Evolutionary conservation across 192 early-diverging fungal genomes (phyloP), one percentile per base, ranked within the genome.

Genomic region (Obelidium mucronatum): DNA sequence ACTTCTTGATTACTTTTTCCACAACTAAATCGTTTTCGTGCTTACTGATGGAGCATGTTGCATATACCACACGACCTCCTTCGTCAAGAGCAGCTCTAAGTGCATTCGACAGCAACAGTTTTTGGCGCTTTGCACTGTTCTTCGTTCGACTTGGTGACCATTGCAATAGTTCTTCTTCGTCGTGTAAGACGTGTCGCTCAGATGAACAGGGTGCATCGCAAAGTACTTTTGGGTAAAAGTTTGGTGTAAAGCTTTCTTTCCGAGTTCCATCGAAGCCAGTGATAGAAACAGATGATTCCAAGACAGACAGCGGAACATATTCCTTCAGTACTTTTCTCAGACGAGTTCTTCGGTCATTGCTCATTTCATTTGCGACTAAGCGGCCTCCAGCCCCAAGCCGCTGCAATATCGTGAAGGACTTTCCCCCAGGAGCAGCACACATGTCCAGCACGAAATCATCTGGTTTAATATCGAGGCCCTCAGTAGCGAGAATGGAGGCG

Each of bases 401-500:
- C 76, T 88, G 87, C 2, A 86, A 61, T 51, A 88, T 79, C 2
- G 76, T 70, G 3, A 88, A 54, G 3, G 84, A 78, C 58, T 88
- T 88, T 34, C 87, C 87, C 28, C 86, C 88, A 13, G 89, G 89
- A 5, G 84, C 88, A 55, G 86, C 83, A 63, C 93, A 90, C 36
- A 87, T 55, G 79, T 90, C 68, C 39, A 84, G 77, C 26, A 81
- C 79, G 2, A 28, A 40, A 65, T 81, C 67, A 24, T 35, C 34
- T 6, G 70, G 59, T 24, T 44, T 51, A 56, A 81, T 52, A 31
- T 81, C 76, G 8, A 81, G 76, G 17, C 69, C 79, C 53, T 81
- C 65, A 11, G 70, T 74, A 22, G 77, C 67, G 3, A 80, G 35
- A 31, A 79, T 26, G 13, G 69, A 74, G n/a, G 75, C 73, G 5